Percentiles rank a stretch among this genome's conserved stretches.
These are phyloP conservation scores for Arabis alpina DNA, from an alignment of 345 rosid genomes.

Conservation along the genomic window DNA sequence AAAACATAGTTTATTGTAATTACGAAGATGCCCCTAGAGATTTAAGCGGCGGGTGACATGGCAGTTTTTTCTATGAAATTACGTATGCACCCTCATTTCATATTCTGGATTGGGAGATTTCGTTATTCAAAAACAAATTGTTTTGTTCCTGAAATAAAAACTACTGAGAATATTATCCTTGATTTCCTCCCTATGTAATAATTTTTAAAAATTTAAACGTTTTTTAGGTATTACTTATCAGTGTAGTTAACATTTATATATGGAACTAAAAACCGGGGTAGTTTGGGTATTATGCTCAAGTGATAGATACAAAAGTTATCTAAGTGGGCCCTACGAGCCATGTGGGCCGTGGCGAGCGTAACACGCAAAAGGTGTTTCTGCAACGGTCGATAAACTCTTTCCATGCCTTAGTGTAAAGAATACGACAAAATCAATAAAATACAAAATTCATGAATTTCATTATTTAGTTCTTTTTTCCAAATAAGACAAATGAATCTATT, in stretches of 20 bases:
- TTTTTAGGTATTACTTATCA: not conserved
- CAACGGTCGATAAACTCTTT: slow-evolving; percentile 46
- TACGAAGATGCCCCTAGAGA: slow-evolving; percentile 26
- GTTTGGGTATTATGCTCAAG: not conserved
- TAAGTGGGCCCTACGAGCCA: slow-evolving; percentile 29
- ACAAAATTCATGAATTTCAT: not conserved
- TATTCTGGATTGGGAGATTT: not conserved
- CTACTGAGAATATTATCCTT: not conserved
- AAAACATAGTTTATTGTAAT: not conserved
- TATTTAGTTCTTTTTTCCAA: not conserved
- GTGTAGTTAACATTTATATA: not conserved
- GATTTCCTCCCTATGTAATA: not conserved
- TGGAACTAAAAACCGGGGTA: slow-evolving; percentile 14
- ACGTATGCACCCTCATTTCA: slow-evolving; percentile 22
- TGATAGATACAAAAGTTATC: slow-evolving; percentile 25
- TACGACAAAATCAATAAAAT: slow-evolving; percentile 23
- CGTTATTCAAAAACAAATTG: slow-evolving; percentile 6
- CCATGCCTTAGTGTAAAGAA: slow-evolving; percentile 10
- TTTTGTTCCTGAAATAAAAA: not conserved
- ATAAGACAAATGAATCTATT: slow-evolving; percentile 2
- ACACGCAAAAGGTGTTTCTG: slow-evolving; percentile 40
- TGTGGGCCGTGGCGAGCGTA: slow-evolving; percentile 44
- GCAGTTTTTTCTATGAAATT: slow-evolving; percentile 13
- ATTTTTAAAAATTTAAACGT: not conserved
- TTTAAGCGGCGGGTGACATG: slow-evolving; percentile 38